Evolutionary conservation across 257 asterid genomes (phyloP).

Genomic region (Nyctanthes arbortristis): DNA sequence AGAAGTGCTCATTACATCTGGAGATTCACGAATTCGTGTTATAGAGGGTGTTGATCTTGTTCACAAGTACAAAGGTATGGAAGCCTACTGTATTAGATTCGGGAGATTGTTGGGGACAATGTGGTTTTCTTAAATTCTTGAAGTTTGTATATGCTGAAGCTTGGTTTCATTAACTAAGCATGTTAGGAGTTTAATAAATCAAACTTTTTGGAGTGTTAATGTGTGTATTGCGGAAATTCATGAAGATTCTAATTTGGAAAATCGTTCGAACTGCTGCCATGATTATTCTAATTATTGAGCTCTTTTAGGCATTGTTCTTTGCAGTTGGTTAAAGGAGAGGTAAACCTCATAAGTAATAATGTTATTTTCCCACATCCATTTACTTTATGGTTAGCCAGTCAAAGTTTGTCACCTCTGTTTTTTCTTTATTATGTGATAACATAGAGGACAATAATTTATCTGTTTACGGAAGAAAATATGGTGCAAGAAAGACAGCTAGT

Average conservation of each 20-base stretch:
- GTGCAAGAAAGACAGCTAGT: not conserved
- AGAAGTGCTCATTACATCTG: slow-evolving; percentile 92
- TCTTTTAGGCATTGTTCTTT: not conserved
- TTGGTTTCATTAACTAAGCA: not conserved
- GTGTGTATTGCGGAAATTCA: not conserved
- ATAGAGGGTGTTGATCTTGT: slow-evolving; percentile 81
- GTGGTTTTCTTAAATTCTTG: slow-evolving; percentile 13
- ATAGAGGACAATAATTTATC: not conserved
- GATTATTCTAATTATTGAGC: not conserved
- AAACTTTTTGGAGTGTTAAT: not conserved
- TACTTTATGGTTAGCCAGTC: not conserved
- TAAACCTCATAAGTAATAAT: not conserved
- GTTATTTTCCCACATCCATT: not conserved
- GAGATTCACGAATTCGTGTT: slow-evolving; percentile 91
- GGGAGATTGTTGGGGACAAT: slow-evolving; percentile 5
- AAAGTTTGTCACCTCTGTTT: not conserved
- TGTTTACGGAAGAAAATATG: not conserved
- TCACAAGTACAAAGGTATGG: slow-evolving; percentile 92
- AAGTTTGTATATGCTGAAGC: not conserved
- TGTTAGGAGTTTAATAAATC: not conserved
- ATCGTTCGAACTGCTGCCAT: not conserved
- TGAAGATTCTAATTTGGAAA: slow-evolving; percentile 3
- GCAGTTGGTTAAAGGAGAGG: not conserved
- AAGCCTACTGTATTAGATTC: not conserved
- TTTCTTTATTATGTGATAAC: not conserved